phyloP scores from a whole-genome alignment of 208 protist species.

The Polymyxa betae region DNA sequence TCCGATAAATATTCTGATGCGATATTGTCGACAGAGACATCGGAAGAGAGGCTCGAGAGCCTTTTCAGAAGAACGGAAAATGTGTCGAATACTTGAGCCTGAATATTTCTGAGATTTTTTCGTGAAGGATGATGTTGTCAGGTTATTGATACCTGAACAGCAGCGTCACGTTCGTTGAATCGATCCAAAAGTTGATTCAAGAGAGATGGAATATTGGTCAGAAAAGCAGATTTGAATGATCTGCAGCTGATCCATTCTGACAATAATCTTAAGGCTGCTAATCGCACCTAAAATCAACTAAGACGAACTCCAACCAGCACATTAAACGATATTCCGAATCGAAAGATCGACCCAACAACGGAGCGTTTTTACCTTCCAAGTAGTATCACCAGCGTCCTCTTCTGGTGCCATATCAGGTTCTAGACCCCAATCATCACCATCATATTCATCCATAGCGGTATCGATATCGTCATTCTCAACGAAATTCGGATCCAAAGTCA shows the following conservation, averaged over 20 bases:
- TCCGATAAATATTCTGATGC: too few relatives aligned
- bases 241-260: not conserved
- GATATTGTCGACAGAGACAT: too few relatives aligned
- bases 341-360: not conserved
- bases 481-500: constrained; percentile 42
- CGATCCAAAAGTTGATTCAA: not conserved
- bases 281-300: not conserved
- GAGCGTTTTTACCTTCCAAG: not conserved
- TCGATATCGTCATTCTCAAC: not conserved
- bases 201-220: not conserved
- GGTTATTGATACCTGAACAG: not conserved
- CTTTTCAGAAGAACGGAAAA: too few relatives aligned
- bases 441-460: not conserved
- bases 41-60: too few relatives aligned
- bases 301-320: too few relatives aligned
- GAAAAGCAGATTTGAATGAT: not conserved
- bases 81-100: not conserved
- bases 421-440: constrained; percentile 33
- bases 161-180: not conserved
- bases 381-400: constrained; percentile 28
- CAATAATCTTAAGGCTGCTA: not conserved
- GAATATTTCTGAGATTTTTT: not conserved
- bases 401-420: not conserved
- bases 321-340: not conserved
- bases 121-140: too few relatives aligned